phyloP scores from a whole-genome alignment of 1,139 yeast genomes.

The Hanseniaspora uvarum region DNA sequence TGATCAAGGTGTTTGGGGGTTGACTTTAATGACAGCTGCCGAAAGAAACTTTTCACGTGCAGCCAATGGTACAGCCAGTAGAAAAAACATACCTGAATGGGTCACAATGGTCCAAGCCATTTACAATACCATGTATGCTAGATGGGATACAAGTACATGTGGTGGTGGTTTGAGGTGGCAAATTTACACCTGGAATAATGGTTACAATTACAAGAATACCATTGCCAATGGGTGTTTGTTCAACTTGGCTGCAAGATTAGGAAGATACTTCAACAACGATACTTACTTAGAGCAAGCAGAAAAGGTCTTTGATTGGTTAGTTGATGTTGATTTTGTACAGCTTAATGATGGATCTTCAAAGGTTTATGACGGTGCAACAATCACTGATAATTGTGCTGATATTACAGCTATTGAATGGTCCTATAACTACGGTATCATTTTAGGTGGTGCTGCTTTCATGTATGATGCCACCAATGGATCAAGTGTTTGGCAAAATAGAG shows the following conservation, averaged over 20 bases:
- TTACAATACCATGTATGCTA: constrained; percentile 43
- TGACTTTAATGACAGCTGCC: constrained; percentile 50
- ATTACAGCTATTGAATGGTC: constrained; percentile 48
- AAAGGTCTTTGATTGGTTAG: constrained; percentile 52
- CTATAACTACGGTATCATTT: constrained; percentile 51
- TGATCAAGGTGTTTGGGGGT: constrained; percentile 65
- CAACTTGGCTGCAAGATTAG: constrained; percentile 53
- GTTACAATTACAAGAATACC: constrained; percentile 57
- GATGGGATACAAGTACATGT: constrained; percentile 50
- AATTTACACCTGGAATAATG: constrained; percentile 59
- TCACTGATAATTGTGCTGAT: constrained; percentile 40
- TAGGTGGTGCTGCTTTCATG: constrained; percentile 52
- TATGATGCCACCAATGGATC: constrained; percentile 47
- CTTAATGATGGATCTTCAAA: constrained; percentile 31
- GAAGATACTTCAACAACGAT: constrained; percentile 46
- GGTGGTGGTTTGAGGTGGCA: constrained; percentile 65
- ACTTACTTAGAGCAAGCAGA: constrained; percentile 49
- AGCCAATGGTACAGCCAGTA: constrained; percentile 33
- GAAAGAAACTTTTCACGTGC: constrained; percentile 47
- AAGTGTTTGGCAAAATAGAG: constrained; percentile 41
- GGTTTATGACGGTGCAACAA: constrained; percentile 53
- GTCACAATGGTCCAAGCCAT: constrained; percentile 49
- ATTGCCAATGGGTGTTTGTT: constrained; percentile 55
- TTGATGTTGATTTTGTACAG: constrained; percentile 39
- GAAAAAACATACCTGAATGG: constrained; percentile 36